Percentiles rank a stretch among this genome's conserved stretches.
Evolutionary conservation across 495 filamentous ascomycete genomes (phyloP).

Genomic region (Xanthoparmelia taractica): DNA sequence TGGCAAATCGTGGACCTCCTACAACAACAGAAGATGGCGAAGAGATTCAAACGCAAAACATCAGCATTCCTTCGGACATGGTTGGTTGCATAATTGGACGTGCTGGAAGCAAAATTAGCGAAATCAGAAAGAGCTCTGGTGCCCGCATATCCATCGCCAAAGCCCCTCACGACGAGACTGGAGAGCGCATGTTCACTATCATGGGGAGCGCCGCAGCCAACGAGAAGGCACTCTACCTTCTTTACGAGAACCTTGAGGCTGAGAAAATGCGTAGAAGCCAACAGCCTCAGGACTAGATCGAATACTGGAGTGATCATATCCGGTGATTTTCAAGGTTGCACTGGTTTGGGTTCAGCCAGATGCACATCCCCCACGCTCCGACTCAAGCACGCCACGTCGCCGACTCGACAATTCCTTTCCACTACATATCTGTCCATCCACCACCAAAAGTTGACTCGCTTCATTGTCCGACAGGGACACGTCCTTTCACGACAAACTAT

Average conservation of each 20-base stretch:
- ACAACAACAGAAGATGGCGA: slow-evolving; percentile 92
- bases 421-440: slow-evolving; percentile 10
- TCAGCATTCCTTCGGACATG: slow-evolving; percentile 98
- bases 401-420: slow-evolving; percentile 9
- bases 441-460: slow-evolving; percentile 23
- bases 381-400: slow-evolving; percentile 8
- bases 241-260: slow-evolving; percentile 98
- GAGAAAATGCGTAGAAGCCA: slow-evolving; percentile 96
- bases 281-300: slow-evolving; percentile 58
- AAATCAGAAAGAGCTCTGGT: slow-evolving; percentile 92
- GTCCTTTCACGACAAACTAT: slow-evolving; percentile 18
- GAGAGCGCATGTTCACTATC: slow-evolving; percentile 99
- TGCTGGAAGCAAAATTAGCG: slow-evolving; percentile 89
- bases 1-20: slow-evolving; percentile 60
- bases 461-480: slow-evolving; percentile 16
- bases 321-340: neutral
- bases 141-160: slow-evolving; percentile 98
- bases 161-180: slow-evolving; percentile 92
- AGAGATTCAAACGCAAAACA: slow-evolving; percentile 97
- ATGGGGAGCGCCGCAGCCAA: slow-evolving; percentile 87
- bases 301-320: neutral
- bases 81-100: slow-evolving; percentile 98
- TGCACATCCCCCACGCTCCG: slow-evolving; percentile 5
- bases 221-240: slow-evolving; percentile 87
- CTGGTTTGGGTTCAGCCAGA: slow-evolving; percentile 5